Conservation (phyloP, 257 asterid species). For the Plantago elongata region DNA sequence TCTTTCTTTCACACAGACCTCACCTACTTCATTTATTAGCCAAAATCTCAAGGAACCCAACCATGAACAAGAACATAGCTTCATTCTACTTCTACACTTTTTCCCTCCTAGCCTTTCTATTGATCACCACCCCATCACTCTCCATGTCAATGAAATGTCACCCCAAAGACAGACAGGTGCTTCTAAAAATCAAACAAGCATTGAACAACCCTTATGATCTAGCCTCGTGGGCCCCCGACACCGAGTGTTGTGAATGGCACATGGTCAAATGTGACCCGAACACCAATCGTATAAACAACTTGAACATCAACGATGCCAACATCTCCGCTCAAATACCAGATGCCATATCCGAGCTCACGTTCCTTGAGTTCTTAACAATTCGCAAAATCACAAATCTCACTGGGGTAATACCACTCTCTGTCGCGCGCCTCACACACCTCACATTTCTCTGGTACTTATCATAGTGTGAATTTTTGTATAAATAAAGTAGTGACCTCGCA, state of each 20-base stretch:
- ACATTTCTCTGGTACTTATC: constrained; percentile 1
- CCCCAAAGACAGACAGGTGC: constrained; percentile 49
- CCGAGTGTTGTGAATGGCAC: constrained; percentile 65
- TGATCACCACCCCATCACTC: not conserved
- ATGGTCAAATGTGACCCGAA: constrained; percentile 40
- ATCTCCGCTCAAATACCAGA: constrained; percentile 46
- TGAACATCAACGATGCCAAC: constrained; percentile 36
- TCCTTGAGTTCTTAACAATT: constrained; percentile 28
- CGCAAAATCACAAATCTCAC: constrained; percentile 45
- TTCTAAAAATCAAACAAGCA: constrained; percentile 38
- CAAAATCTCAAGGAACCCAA: too few species aligned
- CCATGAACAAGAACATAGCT: too few species aligned
- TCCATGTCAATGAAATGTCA: constrained; percentile 36
- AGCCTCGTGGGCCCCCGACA: constrained; percentile 47
- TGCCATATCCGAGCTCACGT: constrained; percentile 44
- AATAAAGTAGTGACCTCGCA: too few species aligned
- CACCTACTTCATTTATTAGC: too few species aligned
- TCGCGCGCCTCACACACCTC: constrained; percentile 31
- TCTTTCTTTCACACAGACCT: too few species aligned
- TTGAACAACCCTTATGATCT: constrained; percentile 45
- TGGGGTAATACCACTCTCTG: constrained; percentile 43
- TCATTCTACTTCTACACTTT: not conserved
- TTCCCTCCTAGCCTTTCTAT: constrained; percentile 21
- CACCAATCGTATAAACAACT: constrained; percentile 36
- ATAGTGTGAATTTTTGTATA: too few species aligned